Percentiles rank a stretch among this genome's conserved stretches.
Evolutionary conservation across 2,329 filamentous ascomycete genomes (phyloP).

Genomic region (Claviceps maximensis): DNA sequence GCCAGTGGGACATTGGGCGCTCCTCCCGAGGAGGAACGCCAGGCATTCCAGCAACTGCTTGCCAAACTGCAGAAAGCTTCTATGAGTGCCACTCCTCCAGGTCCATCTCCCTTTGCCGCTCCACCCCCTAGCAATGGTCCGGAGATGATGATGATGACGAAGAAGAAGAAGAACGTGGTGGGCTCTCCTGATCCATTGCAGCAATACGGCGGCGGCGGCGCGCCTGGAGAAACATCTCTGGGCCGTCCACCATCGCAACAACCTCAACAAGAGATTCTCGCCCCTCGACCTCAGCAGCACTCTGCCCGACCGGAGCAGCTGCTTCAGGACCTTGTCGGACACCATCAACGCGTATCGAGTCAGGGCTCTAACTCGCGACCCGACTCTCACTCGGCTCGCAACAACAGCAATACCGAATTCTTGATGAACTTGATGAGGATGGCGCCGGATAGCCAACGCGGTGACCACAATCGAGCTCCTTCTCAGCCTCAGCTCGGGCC

Average conservation of each 20-base stretch:
- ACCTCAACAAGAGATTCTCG: slow-evolving; percentile 37
- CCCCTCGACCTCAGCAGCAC: slow-evolving; percentile 36
- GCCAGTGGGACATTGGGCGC: not conserved
- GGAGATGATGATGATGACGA: slow-evolving; percentile 6
- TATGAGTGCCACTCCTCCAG: slow-evolving; percentile 31
- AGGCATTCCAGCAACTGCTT: slow-evolving; percentile 72
- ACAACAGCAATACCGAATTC: slow-evolving; percentile 64
- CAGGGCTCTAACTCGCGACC: slow-evolving; percentile 32
- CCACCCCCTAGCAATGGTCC: slow-evolving; percentile 21
- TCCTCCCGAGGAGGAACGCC: slow-evolving; percentile 55
- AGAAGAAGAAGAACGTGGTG: slow-evolving; percentile 22
- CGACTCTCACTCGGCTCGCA: slow-evolving; percentile 30
- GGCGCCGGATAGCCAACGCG: slow-evolving; percentile 33
- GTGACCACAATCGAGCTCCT: slow-evolving; percentile 28
- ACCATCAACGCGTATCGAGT: slow-evolving; percentile 42
- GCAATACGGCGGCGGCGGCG: slow-evolving; percentile 29
- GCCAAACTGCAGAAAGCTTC: slow-evolving; percentile 62
- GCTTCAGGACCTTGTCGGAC: slow-evolving; percentile 45
- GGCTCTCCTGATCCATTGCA: slow-evolving; percentile 36
- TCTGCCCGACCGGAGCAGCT: slow-evolving; percentile 44
- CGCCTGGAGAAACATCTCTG: slow-evolving; percentile 30
- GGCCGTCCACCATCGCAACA: slow-evolving; percentile 27
- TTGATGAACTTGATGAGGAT: slow-evolving; percentile 68
- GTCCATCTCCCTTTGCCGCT: slow-evolving; percentile 28
- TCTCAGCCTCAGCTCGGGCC: slow-evolving; percentile 7